Base-by-base conservation (phyloP, 2,329 filamentous ascomycete species). In the Juglanconis juglandina region DNA sequence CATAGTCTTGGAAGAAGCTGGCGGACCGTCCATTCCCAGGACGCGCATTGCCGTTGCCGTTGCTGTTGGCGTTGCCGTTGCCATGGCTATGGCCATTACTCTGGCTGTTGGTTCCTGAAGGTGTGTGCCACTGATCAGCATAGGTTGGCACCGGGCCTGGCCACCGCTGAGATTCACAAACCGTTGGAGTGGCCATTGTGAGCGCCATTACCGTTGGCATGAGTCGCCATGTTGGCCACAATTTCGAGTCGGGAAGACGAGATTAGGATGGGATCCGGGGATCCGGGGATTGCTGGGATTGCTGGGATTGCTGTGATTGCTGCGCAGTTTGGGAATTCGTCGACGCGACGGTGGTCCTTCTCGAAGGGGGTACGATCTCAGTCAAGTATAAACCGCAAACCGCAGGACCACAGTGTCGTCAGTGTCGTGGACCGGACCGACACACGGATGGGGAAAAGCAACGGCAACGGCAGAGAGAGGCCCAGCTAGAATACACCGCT, bases 1-100 rank as follows among this genome's bases (percentile, higher is more conserved):
- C 86, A 64, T 81, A 79, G 67, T 88, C 85, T 66, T 82, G 79
- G 55, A 81, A 80, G 69, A 83, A 84, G 62, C 73, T 75, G 60
- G 71, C 71, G 50, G 68, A 65, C 44, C 69, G 68, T 58, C 66
- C 68, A 56, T 68, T 66, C 65, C 56, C 47, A 65, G 59, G 46
- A 63, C 58, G 57, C 17, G 3, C 44, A n/a, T 30, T 47, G 44
- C 51, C 30, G 58, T 54, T 41, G 32, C 50, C 30, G 50, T 35
- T 17, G 17, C 17, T 17, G 17, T 17, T 17, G 17, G 13, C 30
- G 58, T 50, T 41, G 32, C 50, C 30, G 50, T 35, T 33, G 32
- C 50, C 30, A 41, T 35, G 24, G 24, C 24, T 24, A 24, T 24
- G 24, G 24, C 1, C 24, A 24, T 24, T 24, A 24, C 24, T 24